These are phyloP conservation scores for Phytopythium ostracodes DNA, from an alignment of 352 stramenopile genomes.

Conservation along the genomic window DNA sequence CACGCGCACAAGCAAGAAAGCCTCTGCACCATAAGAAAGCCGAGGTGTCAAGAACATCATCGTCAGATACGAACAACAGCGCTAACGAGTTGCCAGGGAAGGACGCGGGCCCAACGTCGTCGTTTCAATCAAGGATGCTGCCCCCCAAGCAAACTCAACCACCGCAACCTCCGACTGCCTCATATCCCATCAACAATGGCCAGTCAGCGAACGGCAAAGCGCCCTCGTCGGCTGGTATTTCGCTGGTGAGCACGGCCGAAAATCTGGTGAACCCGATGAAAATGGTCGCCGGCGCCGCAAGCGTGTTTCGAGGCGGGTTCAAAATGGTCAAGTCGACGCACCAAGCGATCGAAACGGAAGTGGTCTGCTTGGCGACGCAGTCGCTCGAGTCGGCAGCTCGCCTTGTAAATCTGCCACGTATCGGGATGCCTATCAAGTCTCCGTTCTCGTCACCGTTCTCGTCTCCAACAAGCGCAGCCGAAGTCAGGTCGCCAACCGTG, in stretches of 20 bases:
- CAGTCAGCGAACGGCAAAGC: not conserved
- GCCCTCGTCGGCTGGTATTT: not conserved
- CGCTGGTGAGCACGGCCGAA: conserved; percentile 13
- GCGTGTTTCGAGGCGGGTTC: conserved; percentile 15
- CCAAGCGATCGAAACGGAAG: conserved; percentile 32
- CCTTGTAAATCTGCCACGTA: conserved; percentile 21
- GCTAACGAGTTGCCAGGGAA: not conserved
- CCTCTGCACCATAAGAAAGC: too few relatives aligned
- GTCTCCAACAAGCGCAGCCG: not conserved
- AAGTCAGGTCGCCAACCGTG: not conserved
- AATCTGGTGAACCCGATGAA: conserved; percentile 21
- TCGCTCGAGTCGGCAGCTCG: conserved; percentile 35
- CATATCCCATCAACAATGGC: not conserved
- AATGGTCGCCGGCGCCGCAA: conserved; percentile 24
- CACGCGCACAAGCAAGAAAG: too few relatives aligned
- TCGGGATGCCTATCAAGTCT: not conserved
- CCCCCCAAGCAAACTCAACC: not conserved
- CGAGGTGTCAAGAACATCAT: not conserved
- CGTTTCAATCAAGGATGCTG: not conserved
- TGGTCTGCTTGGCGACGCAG: conserved; percentile 27
- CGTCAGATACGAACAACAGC: not conserved
- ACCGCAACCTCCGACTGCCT: not conserved
- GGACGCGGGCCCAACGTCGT: not conserved
- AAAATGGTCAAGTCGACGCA: conserved; percentile 39
- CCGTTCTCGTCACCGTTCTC: not conserved